phyloP scores from a whole-genome alignment of 352 stramenopile species.

The Phytophthora nicotianae region DNA sequence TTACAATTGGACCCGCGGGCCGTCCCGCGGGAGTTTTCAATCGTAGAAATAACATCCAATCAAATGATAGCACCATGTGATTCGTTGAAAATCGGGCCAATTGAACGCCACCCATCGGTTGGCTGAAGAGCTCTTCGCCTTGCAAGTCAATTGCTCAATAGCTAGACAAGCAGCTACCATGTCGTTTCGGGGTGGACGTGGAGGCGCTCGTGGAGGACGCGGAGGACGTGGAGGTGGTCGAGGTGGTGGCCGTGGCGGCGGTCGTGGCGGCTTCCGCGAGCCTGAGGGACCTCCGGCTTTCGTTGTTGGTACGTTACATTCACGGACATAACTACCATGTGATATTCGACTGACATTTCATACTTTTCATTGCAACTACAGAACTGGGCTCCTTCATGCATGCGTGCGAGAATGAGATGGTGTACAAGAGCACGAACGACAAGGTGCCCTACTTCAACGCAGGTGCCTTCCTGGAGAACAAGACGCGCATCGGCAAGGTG shows the following conservation, averaged over 20 bases:
- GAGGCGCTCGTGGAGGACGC: slow-evolving; percentile 53
- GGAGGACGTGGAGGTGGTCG: slow-evolving; percentile 51
- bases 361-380: slow-evolving; percentile 34
- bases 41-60: neutral
- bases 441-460: slow-evolving; percentile 99
- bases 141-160: neutral
- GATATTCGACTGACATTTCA: slow-evolving; percentile 5
- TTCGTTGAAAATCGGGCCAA: slow-evolving; percentile 1
- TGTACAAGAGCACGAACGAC: slow-evolving; percentile 96
- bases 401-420: slow-evolving; percentile 97
- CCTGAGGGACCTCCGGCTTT: slow-evolving; percentile 71
- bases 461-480: slow-evolving; percentile 98
- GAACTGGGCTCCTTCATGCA: slow-evolving; percentile 97
- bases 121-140: slow-evolving; percentile 22
- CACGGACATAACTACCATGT: neutral
- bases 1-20: too few relatives aligned
- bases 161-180: slow-evolving; percentile 25
- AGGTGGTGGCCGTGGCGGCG: slow-evolving; percentile 38
- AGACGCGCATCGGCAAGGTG: slow-evolving; percentile 98
- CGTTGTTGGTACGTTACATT: slow-evolving; percentile 59
- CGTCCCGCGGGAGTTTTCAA: neutral
- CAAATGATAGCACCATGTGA: neutral
- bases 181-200: slow-evolving; percentile 67
- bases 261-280: slow-evolving; percentile 52
- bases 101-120: slow-evolving; percentile 36